A percentile compares a stretch with the other conserved stretches of the same genome.
These are phyloP conservation scores for Pyrus hybrid DNA, from an alignment of 331 rosid genomes.

Conservation along the genomic window DNA sequence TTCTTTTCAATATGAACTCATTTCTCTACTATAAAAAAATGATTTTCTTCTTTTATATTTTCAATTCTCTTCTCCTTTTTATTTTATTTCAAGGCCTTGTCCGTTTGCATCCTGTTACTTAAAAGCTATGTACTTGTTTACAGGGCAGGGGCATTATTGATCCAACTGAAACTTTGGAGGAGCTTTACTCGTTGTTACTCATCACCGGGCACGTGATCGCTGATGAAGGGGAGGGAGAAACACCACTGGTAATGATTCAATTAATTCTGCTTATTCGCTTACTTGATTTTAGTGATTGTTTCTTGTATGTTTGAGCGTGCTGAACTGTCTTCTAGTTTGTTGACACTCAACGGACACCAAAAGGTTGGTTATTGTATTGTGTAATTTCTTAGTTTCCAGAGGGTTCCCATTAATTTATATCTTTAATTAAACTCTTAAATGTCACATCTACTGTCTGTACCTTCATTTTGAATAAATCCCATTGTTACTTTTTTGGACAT, in stretches of 20 bases:
- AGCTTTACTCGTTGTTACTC: slow-evolving; percentile 81
- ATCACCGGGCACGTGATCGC: slow-evolving; percentile 86
- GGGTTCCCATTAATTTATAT: neutral
- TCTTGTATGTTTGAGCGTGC: neutral
- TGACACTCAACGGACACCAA: neutral
- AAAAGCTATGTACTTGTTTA: slow-evolving; percentile 29
- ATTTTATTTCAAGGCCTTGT: neutral
- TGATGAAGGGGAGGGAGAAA: slow-evolving; percentile 97
- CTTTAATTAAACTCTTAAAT: neutral
- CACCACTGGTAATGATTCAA: slow-evolving; percentile 59
- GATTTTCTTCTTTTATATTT: neutral
- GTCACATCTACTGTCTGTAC: too few species aligned
- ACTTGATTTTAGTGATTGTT: neutral
- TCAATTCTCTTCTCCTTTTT: neutral
- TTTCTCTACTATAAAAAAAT: neutral
- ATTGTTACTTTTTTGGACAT: neutral
- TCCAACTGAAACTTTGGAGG: slow-evolving; percentile 85
- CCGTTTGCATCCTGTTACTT: neutral
- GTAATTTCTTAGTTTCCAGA: neutral
- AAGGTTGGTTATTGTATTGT: neutral
- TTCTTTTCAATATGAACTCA: neutral
- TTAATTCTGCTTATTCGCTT: neutral
- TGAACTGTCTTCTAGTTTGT: neutral
- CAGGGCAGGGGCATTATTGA: slow-evolving; percentile 80
- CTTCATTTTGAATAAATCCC: neutral